A percentile compares a stretch with the other conserved stretches of the same genome.
Evolutionary conservation across 2,329 filamentous ascomycete genomes (phyloP).

Genomic region (Leptographium lundbergii): DNA sequence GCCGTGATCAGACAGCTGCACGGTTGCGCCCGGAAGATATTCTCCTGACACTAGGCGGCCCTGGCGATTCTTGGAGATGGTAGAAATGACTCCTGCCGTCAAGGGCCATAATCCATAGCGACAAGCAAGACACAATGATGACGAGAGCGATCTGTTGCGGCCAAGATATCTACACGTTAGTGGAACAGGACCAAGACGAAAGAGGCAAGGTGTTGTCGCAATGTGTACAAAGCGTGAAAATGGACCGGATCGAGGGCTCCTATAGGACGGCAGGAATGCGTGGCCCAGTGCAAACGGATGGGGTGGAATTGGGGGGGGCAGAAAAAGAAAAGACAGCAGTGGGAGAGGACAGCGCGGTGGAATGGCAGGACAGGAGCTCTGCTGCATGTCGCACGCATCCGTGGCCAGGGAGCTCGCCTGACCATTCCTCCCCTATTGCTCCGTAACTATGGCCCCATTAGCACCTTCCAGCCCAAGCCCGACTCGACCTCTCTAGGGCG

Average conservation of each 20-base stretch:
- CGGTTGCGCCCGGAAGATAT: too few relatives aligned
- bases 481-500: not conserved
- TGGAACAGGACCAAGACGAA: not conserved
- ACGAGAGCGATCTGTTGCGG: not conserved
- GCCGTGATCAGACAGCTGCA: too few relatives aligned
- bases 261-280: not conserved
- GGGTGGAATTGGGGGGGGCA: not conserved
- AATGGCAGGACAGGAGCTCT: not conserved
- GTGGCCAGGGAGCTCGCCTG: not conserved
- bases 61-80: not conserved
- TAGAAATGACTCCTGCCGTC: not conserved
- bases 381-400: not conserved
- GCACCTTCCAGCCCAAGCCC: not conserved
- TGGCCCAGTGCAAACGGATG: not conserved
- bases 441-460: not conserved
- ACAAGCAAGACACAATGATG: not conserved
- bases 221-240: not conserved
- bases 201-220: not conserved
- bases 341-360: not conserved
- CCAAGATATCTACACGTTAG: not conserved
- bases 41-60: too few relatives aligned
- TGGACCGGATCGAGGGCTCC: not conserved
- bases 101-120: not conserved
- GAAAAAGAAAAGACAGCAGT: not conserved
- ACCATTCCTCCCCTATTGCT: not conserved